Base-by-base conservation (phyloP, 306 rosid genomes). In the Castanea sativa region DNA sequence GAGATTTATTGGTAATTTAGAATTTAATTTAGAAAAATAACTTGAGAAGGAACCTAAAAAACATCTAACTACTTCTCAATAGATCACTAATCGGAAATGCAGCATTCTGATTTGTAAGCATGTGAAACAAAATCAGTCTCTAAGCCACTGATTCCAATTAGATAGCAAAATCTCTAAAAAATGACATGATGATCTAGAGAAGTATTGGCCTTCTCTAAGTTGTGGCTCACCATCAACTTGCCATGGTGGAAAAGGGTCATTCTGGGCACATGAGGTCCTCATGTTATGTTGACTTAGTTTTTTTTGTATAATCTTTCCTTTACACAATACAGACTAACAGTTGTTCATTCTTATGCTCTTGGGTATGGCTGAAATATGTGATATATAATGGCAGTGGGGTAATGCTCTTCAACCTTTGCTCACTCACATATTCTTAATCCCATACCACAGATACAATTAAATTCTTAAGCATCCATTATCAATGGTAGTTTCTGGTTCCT, bases 261-360 rank as follows among this genome's bases (percentile, higher is more conserved):
- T 93, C 85, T 95, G 99, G 98, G 99, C 81, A 82, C 99, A 93
- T 85, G 99, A 95, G 99, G 99, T 95, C 85, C 69, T 87, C 38
- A 69, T 83, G 73, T 65, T 55, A 55, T 78, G 29, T 84, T 64
- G 76, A 79, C 77, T 60, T 83, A 45, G 29, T 53, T 80, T 68
- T 68, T 43, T 73, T 76, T 23, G 64, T 52, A 55, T 76, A 77
- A 32, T 30, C 69, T 76, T 71, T 20, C 18, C 55, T 79, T 76
- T 69, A 41, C 58, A 19, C 68, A 75, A 79, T 43, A 59, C 0
- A 13, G 77, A 70, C 96, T 91, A 83, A 95, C 78, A 41, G 38
- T 83, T 78, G 7, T 81, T 75, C 73, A 21, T 83, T 64, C 77
- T 29, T 78, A 59, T 81, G 75, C 65, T 84, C 73, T 82, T 29